These are phyloP conservation scores for Sporothrix phasma DNA, from an alignment of 2,329 filamentous ascomycete species.

Conservation along the genomic window DNA sequence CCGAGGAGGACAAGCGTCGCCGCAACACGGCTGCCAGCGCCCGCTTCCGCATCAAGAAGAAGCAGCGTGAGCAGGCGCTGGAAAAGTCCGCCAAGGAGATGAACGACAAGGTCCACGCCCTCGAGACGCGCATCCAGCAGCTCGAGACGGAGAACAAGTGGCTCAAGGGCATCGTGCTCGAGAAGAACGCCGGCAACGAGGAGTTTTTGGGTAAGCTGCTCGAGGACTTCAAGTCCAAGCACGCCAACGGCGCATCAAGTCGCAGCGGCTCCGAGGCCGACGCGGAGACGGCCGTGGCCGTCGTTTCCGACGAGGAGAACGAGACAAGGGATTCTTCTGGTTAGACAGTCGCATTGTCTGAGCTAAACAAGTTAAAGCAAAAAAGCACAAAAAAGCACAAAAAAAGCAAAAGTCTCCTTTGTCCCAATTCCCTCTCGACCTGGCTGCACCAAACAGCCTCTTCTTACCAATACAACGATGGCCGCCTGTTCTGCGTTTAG, in stretches of 20 bases:
- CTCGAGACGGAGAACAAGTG: constrained; percentile 78
- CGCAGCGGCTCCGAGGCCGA: constrained; percentile 24
- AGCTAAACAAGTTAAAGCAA: not conserved
- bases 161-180: constrained; percentile 69
- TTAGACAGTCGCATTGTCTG: not conserved
- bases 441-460: not conserved
- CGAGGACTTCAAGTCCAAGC: constrained; percentile 36
- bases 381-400: not conserved
- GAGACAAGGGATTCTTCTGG: constrained; percentile 22
- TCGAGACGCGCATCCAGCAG: constrained; percentile 65
- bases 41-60: constrained; percentile 90
- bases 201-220: constrained; percentile 40
- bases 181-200: constrained; percentile 62
- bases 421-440: constrained; percentile 1
- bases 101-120: constrained; percentile 61
- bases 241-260: constrained; percentile 8
- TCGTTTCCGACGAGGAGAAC: constrained; percentile 20
- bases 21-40: constrained; percentile 83
- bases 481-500: not conserved
- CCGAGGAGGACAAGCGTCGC: constrained; percentile 82
- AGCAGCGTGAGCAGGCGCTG: constrained; percentile 81
- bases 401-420: constrained; percentile 1
- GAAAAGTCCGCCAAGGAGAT: constrained; percentile 76
- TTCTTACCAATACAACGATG: not conserved
- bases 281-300: constrained; percentile 21